phyloP scores from a whole-genome alignment of 805 yeast genomes.

The Cyberlindnera xylosilytica region DNA sequence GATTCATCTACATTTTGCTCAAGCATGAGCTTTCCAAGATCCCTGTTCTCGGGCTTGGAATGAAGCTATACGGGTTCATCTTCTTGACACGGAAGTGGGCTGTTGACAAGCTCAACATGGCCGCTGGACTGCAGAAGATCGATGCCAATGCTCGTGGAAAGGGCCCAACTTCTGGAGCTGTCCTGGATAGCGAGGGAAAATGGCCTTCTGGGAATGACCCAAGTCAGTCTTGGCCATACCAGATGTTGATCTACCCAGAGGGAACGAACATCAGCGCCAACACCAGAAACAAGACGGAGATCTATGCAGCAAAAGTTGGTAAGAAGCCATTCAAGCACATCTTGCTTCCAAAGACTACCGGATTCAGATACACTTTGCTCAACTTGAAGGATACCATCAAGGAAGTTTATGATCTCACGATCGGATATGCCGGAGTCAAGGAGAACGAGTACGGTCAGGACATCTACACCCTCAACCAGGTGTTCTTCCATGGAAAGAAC shows the following conservation, averaged over 20 bases:
- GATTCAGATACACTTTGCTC: conserved; percentile 64
- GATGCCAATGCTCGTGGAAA: conserved; percentile 58
- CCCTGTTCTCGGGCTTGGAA: conserved; percentile 84
- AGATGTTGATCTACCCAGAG: conserved; percentile 84
- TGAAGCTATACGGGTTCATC: conserved; percentile 73
- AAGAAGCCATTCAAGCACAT: conserved; percentile 55
- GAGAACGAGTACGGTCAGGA: conserved; percentile 73
- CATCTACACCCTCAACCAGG: conserved; percentile 58
- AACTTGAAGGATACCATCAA: conserved; percentile 51
- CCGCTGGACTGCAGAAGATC: conserved; percentile 50
- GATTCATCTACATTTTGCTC: conserved; percentile 66
- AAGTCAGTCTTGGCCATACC: conserved; percentile 52
- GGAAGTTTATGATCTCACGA: conserved; percentile 75
- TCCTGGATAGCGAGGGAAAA: conserved; percentile 27
- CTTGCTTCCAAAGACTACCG: conserved; percentile 80
- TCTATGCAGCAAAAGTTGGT: conserved; percentile 52
- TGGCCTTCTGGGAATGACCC: conserved; percentile 22
- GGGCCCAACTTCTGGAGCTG: conserved; percentile 46
- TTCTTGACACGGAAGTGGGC: conserved; percentile 86
- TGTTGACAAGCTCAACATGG: conserved; percentile 59
- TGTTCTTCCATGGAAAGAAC: conserved; percentile 67
- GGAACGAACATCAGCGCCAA: conserved; percentile 81
- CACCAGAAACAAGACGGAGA: conserved; percentile 56
- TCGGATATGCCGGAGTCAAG: conserved; percentile 73
- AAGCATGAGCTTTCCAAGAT: conserved; percentile 68